Evolutionary conservation across 371 early-diverging fungal genomes (phyloP), one percentile per base, ranked within the genome.

Genomic region (Lichtheimia ornata): DNA sequence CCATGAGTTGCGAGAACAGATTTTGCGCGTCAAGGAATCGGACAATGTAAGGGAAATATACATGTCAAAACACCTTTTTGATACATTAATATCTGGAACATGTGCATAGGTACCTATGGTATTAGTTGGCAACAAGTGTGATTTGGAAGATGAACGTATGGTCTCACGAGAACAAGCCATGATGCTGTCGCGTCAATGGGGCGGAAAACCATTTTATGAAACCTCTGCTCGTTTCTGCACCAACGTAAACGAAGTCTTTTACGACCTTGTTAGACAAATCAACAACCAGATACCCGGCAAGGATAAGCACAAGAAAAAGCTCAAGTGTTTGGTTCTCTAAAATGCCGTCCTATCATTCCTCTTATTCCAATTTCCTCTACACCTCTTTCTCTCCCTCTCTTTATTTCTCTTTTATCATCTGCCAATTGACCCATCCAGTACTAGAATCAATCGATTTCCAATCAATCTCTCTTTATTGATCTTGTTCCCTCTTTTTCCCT

Each of bases 51-150:
- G 15, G 17, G n/a, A 4, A 18, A 24, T 14, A 53, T 14, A 18
- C 35, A 40, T 9, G 18, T 24, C 27, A 17, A n/a, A 4, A 30
- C 6, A 15, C 17, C n/a, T n/a, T 28, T 9, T 25, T 0, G 24
- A 43, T n/a, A 43, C 44, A 22, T 53, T 57, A 18, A 43, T 24
- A 20, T 49, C 25, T 25, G 58, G 22, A 4, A 47, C 14, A 15
- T 11, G 13, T 2, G 22, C 2, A 22, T 70, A 94, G 91, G 91
- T 93, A 27, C 95, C 94, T 5, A 88, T 93, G 82, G 92, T 93
- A 0, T 73, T 93, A 13, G 89, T 88, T 15, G 95, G 95, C 41
- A 94, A 94, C 77, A 93, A 94, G 63, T 92, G 92, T 66, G 95
- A 94, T 78, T 63, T 92, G 53, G 91, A 90, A 57, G 84, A 82